These are phyloP conservation scores for Termitomyces sp. DNA, from an alignment of 768 basidiomycete genomes.

Conservation along the genomic window DNA sequence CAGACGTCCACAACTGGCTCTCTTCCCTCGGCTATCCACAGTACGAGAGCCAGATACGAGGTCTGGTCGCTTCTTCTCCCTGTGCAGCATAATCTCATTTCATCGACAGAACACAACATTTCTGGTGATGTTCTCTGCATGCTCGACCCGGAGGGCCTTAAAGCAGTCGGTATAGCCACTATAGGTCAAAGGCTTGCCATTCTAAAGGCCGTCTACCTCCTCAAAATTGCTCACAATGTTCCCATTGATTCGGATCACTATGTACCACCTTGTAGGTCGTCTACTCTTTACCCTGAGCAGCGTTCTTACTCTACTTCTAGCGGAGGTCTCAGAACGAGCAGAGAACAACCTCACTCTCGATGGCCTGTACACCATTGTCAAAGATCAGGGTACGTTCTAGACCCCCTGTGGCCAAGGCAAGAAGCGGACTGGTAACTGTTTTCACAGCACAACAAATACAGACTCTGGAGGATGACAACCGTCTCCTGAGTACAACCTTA, in stretches of 20 bases:
- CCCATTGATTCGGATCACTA: slow-evolving; percentile 83
- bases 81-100: slow-evolving; percentile 11
- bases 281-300: background rate
- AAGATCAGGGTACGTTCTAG: slow-evolving; percentile 62
- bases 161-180: slow-evolving; percentile 82
- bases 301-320: slow-evolving; percentile 28
- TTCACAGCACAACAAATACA: slow-evolving; percentile 62
- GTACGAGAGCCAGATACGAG: slow-evolving; percentile 80
- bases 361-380: slow-evolving; percentile 60
- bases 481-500: slow-evolving; percentile 58
- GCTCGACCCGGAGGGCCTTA: slow-evolving; percentile 80
- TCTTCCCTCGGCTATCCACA: slow-evolving; percentile 76
- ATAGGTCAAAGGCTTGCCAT: slow-evolving; percentile 91
- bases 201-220: slow-evolving; percentile 86
- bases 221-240: slow-evolving; percentile 82
- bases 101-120: slow-evolving; percentile 76
- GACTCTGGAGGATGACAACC: slow-evolving; percentile 76
- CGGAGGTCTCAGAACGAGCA: slow-evolving; percentile 54
- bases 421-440: background rate
- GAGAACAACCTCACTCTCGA: slow-evolving; percentile 55
- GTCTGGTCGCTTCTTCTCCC: slow-evolving; percentile 26
- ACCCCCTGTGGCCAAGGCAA: background rate
- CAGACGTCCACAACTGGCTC: slow-evolving; percentile 79
- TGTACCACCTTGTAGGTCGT: slow-evolving; percentile 78
- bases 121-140: slow-evolving; percentile 86